Evolutionary conservation across 2,329 filamentous ascomycete genomes (phyloP).

Genomic region (Cercospora sp.): DNA sequence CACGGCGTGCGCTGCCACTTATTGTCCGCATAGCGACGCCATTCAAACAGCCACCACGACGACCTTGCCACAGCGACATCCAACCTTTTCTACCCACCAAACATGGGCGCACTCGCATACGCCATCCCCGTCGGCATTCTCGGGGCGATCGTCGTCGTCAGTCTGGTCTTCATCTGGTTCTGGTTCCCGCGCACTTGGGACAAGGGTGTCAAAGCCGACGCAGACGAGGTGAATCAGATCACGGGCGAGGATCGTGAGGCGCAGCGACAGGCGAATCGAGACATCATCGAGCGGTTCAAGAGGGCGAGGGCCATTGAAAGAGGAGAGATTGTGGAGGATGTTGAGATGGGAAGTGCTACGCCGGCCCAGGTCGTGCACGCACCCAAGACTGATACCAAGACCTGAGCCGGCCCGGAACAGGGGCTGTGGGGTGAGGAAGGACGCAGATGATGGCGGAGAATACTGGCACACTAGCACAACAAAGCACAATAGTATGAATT

Average conservation of each 20-base stretch:
- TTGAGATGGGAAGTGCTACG: constrained; percentile 11
- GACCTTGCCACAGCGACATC: neutral
- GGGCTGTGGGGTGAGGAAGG: neutral
- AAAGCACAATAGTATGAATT: too few relatives aligned
- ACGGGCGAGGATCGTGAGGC: constrained; percentile 16
- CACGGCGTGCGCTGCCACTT: neutral
- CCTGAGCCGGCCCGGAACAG: neutral
- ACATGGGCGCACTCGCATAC: constrained; percentile 28
- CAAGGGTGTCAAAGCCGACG: constrained; percentile 29
- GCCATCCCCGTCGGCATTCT: constrained; percentile 36
- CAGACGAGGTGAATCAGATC: constrained; percentile 20
- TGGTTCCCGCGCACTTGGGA: constrained; percentile 34
- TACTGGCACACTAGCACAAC: too few relatives aligned
- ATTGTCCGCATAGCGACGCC: neutral
- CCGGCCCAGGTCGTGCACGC: neutral
- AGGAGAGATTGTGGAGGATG: constrained; percentile 20
- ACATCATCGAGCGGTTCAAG: constrained; percentile 24
- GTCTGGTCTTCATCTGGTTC: constrained; percentile 34
- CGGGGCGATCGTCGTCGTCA: constrained; percentile 27
- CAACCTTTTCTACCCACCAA: neutral
- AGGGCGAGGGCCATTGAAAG: constrained; percentile 22
- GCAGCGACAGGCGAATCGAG: constrained; percentile 24
- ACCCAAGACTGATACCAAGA: constrained; percentile 3
- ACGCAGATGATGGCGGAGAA: too few relatives aligned
- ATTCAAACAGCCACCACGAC: neutral